These are phyloP conservation scores for Dioscorea alata DNA, from an alignment of 106 monocot species.

Conservation along the genomic window DNA sequence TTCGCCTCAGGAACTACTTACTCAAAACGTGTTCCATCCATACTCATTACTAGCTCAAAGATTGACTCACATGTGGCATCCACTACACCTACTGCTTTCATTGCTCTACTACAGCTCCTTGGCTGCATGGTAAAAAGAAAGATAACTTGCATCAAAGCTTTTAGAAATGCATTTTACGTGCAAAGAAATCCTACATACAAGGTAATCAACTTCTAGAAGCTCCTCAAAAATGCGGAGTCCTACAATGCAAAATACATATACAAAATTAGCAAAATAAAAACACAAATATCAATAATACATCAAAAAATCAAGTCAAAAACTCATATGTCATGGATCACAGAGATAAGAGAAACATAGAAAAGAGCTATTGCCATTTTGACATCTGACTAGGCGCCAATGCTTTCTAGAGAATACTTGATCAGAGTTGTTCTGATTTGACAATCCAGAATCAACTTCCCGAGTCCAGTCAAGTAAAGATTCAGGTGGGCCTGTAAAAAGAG, in stretches of 20 bases:
- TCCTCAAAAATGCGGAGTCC: conserved; percentile 98
- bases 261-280: neutral
- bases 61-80: conserved; percentile 88
- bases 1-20: conserved; percentile 14
- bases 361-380: conserved; percentile 77
- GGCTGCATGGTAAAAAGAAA: conserved; percentile 35
- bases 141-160: no score
- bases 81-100: conserved; percentile 97
- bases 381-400: conserved; percentile 93
- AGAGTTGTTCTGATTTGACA: conserved; percentile 44
- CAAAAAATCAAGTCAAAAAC: neutral
- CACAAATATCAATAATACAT: neutral
- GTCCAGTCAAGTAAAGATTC: conserved; percentile 96
- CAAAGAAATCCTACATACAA: conserved; percentile 49
- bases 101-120: conserved; percentile 90
- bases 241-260: conserved; percentile 22
- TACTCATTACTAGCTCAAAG: conserved; percentile 91
- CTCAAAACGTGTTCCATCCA: conserved; percentile 92
- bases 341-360: neutral
- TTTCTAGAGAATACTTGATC: conserved; percentile 75
- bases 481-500: conserved; percentile 63
- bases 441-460: conserved; percentile 42
- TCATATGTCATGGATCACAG: neutral
- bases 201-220: conserved; percentile 87
- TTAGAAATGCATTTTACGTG: neutral